Evolutionary conservation across 345 rosid genomes (phyloP).

Genomic region (Eucalyptus microcorys): DNA sequence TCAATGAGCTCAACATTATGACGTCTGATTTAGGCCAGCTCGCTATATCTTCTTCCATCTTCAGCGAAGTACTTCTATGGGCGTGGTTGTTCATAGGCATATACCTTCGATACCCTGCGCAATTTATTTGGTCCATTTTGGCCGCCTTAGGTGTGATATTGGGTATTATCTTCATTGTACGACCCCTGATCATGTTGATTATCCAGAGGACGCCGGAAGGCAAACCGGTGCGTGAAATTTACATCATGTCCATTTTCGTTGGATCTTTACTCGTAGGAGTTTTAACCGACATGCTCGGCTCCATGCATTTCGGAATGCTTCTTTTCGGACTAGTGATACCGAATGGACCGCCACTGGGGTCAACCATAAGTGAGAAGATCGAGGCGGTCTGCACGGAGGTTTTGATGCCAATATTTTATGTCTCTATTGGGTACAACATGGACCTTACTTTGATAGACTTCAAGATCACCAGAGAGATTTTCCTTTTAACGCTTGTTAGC

Average conservation of each 20-base stretch:
- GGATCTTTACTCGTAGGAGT: background rate
- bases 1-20: conserved; percentile 1
- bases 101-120: background rate
- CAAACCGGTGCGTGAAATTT: background rate
- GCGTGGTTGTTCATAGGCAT: background rate
- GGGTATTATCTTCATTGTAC: background rate
- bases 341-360: conserved; percentile 7
- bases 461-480: background rate
- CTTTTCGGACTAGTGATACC: conserved; percentile 9
- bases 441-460: background rate
- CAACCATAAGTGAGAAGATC: conserved; percentile 3
- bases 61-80: background rate
- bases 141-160: background rate
- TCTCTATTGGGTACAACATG: background rate
- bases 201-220: background rate
- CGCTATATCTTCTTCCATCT: background rate
- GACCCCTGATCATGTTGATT: background rate
- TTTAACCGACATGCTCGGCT: background rate
- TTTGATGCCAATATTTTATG: conserved; percentile 8
- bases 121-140: background rate
- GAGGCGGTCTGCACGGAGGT: conserved; percentile 6
- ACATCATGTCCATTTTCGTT: background rate
- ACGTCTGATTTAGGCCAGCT: conserved; percentile 1
- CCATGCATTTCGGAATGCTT: background rate
- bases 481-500: background rate